Evolutionary conservation across 257 asterid genomes (phyloP).

Genomic region (Solanum tacnaense): DNA sequence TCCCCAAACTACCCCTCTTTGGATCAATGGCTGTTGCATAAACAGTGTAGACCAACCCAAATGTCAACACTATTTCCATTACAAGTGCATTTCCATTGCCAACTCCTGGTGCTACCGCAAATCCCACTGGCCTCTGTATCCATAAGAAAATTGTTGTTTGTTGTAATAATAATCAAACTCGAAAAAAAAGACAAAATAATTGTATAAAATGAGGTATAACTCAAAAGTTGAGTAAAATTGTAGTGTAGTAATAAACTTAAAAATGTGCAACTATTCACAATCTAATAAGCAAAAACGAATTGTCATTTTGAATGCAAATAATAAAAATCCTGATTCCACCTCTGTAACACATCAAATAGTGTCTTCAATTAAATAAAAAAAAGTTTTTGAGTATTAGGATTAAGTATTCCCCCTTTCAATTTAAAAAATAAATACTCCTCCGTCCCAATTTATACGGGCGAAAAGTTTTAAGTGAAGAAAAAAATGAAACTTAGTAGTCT

Average conservation of each 20-base stretch:
- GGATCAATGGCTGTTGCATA: conserved; percentile 91
- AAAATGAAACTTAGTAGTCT: too few relatives aligned
- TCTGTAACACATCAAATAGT: too few relatives aligned
- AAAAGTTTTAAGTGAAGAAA: too few relatives aligned
- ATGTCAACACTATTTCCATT: conserved; percentile 77
- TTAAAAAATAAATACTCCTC: too few relatives aligned
- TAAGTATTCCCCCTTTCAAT: too few relatives aligned
- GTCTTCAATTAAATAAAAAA: too few relatives aligned
- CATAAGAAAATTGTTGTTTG: not conserved
- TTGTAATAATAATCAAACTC: not conserved
- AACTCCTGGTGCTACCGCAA: conserved; percentile 53
- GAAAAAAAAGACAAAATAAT: not conserved
- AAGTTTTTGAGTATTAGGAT: too few relatives aligned
- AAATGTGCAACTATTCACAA: not conserved
- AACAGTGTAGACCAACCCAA: conserved; percentile 60
- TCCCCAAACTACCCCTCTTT: conserved; percentile 64
- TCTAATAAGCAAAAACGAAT: not conserved
- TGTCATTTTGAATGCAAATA: not conserved
- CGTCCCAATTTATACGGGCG: not conserved
- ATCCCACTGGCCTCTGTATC: conserved; percentile 78
- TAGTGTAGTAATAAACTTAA: too few relatives aligned
- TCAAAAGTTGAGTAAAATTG: too few relatives aligned
- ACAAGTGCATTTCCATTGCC: conserved; percentile 52
- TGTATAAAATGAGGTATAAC: not conserved
- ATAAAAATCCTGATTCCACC: not conserved